Conservation (phyloP, 164 flowering plant genomes). For the Vitis vinifera region DNA sequence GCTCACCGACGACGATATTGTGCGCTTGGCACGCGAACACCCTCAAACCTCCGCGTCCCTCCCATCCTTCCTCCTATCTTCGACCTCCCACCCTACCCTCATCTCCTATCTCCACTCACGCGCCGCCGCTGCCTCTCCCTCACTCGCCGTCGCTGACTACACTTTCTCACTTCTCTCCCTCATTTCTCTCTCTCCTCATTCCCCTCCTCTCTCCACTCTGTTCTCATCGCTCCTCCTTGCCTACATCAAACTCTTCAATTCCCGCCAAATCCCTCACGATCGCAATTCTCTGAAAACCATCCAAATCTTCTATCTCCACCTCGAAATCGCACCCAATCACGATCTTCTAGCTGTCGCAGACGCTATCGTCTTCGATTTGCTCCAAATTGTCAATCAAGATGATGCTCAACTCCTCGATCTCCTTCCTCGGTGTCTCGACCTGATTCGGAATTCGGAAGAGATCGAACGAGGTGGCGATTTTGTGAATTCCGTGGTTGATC, state of each 20-base stretch:
- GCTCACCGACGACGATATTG: constrained; percentile 41
- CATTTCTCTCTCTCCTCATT: constrained; percentile 37
- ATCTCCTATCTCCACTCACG: constrained; percentile 49
- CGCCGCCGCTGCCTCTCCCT: constrained; percentile 27
- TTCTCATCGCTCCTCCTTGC: constrained; percentile 46
- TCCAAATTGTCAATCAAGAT: constrained; percentile 32
- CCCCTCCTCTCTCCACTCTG: constrained; percentile 44
- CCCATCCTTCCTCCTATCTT: constrained; percentile 46
- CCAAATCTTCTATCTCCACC: constrained; percentile 40
- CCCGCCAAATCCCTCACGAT: constrained; percentile 57
- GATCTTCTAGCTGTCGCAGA: constrained; percentile 27
- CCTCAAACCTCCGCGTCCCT: constrained; percentile 26
- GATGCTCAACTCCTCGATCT: constrained; percentile 63
- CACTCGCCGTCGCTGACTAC: constrained; percentile 51
- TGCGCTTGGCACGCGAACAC: constrained; percentile 43
- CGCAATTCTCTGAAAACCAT: constrained; percentile 41
- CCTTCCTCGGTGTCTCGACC: constrained; percentile 47
- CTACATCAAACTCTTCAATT: constrained; percentile 53
- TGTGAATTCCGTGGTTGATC: constrained; percentile 44
- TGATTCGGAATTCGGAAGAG: constrained; percentile 35
- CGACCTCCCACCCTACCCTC: constrained; percentile 44
- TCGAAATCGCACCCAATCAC: constrained; percentile 23
- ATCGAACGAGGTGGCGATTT: constrained; percentile 26
- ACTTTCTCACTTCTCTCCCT: constrained; percentile 53
- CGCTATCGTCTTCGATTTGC: constrained; percentile 32